Evolutionary conservation across 176 grass and related monocot genomes (phyloP), one percentile per base, ranked within the genome.

Genomic region (Chloris gayana): DNA sequence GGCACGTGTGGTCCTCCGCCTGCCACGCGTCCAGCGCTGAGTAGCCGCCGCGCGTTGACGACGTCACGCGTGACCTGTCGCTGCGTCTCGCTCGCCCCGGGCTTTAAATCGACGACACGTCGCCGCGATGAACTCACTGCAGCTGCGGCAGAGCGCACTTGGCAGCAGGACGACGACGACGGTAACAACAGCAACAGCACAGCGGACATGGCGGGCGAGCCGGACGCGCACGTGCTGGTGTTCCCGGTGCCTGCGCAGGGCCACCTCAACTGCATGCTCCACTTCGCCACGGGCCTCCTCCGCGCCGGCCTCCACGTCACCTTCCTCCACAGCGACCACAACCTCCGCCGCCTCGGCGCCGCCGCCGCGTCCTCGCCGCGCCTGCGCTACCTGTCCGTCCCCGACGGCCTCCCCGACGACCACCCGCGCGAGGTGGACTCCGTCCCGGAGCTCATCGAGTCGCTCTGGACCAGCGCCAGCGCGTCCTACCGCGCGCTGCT

Each of bases 261-360:
- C 32, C 87, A 88, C 61, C 50, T 93, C 56, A 90, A 87, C 84
- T 82, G 81, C 78, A 85, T 90, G 84, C 87, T 90, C 60, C 75
- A 74, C 67, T 69, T 93, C 24, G 85, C 84, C 37, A 82, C 81
- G 77, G 84, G 89, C 0, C 84, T 90, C 39, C 60, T 84, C 35
- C 34, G 19, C 22, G 34, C 73, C n/a, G 90, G 83, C 76, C 46
- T 89, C 45, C 86, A 84, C 46, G 75, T 92, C 32, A 92, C 90
- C 2, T 82, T 89, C 76, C 83, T 91, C 49, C 84, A 91, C 85
- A 85, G 77, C 18, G 30, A 78, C 30, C 72, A 87, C 85, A 91
- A 59, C 77, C 72, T 41, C 30, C 45, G 35, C 38, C 76, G 76
- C 56, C 86, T 85, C 39, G 61, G 46, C 50, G 22, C 68, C 14